A percentile compares a stretch with the other conserved stretches of the same genome.
phyloP scores from a whole-genome alignment of 306 rosid species.

The Parietaria judaica region DNA sequence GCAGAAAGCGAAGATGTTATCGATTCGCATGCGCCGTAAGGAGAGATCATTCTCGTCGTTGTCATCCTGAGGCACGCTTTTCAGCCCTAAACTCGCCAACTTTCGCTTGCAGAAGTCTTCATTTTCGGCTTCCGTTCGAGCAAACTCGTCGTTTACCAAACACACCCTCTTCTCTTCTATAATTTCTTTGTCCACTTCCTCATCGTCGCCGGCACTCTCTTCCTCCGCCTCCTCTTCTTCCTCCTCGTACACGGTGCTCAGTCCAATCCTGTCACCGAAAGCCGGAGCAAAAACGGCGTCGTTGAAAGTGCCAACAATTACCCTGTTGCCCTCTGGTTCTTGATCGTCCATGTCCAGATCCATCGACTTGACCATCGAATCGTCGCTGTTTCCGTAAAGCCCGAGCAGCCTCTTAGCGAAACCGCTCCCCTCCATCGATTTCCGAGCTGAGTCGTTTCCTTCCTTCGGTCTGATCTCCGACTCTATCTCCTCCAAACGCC shows the following conservation, averaged over 20 bases:
- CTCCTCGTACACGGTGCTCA: slow-evolving; percentile 85
- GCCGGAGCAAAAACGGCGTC: slow-evolving; percentile 34
- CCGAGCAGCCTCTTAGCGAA: slow-evolving; percentile 58
- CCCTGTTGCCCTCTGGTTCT: slow-evolving; percentile 45
- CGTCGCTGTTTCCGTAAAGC: slow-evolving; percentile 61
- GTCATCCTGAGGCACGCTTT: slow-evolving; percentile 12
- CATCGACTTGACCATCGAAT: slow-evolving; percentile 90
- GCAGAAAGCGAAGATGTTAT: slow-evolving; percentile 85
- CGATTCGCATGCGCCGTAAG: slow-evolving; percentile 51
- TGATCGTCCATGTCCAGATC: slow-evolving; percentile 96
- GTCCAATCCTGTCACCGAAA: slow-evolving; percentile 44
- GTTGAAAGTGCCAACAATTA: slow-evolving; percentile 25
- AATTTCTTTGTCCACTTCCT: slow-evolving; percentile 73
- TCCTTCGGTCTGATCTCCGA: slow-evolving; percentile 45
- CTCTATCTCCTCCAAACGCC: slow-evolving; percentile 84
- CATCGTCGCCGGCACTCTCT: slow-evolving; percentile 39
- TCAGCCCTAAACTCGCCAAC: slow-evolving; percentile 16
- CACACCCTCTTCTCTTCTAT: slow-evolving; percentile 86
- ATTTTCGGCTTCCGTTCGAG: slow-evolving; percentile 36
- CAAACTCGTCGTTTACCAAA: neutral
- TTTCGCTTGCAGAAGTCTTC: slow-evolving; percentile 23
- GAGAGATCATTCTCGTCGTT: slow-evolving; percentile 30
- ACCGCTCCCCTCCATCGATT: slow-evolving; percentile 49
- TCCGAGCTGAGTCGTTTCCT: slow-evolving; percentile 24
- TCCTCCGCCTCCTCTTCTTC: slow-evolving; percentile 44